Evolutionary conservation across 257 asterid species (phyloP).

Genomic region (Salvia hispanica): DNA sequence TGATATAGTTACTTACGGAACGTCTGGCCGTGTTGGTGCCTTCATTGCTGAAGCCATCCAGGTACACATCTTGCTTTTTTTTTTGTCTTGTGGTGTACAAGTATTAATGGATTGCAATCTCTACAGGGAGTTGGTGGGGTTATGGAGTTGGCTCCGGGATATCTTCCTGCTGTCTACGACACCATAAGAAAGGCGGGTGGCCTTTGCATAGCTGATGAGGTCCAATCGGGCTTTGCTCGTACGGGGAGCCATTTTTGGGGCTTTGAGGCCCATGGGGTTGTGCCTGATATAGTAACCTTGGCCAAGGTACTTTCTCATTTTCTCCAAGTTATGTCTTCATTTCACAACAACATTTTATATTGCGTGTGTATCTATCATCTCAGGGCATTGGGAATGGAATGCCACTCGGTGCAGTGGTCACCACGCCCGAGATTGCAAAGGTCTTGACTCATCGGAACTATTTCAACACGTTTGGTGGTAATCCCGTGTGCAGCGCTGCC

Average conservation of each 20-base stretch:
- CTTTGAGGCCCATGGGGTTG: constrained; percentile 84
- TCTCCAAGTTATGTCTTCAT: not conserved
- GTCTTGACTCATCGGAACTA: constrained; percentile 63
- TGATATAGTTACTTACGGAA: constrained; percentile 82
- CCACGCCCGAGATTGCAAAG: constrained; percentile 82
- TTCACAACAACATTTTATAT: not conserved
- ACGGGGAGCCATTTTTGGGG: constrained; percentile 97
- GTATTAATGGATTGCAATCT: constrained; percentile 22
- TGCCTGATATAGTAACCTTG: constrained; percentile 96
- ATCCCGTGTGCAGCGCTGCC: constrained; percentile 87
- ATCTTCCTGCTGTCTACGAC: constrained; percentile 75
- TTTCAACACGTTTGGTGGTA: constrained; percentile 95
- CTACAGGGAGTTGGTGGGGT: constrained; percentile 95
- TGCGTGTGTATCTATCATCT: not conserved
- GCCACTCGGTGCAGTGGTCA: constrained; percentile 92
- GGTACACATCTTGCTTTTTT: constrained; percentile 44
- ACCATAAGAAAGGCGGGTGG: constrained; percentile 82
- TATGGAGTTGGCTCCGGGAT: constrained; percentile 96
- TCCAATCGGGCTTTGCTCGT: constrained; percentile 93
- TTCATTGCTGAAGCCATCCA: constrained; percentile 91
- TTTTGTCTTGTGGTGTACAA: not conserved
- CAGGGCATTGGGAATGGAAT: constrained; percentile 97
- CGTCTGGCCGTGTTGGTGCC: constrained; percentile 81
- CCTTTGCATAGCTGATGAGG: constrained; percentile 95
- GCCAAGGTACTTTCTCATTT: constrained; percentile 64